A percentile compares a stretch with the other conserved stretches of the same genome.
Conservation (phyloP, 2,329 filamentous ascomycete genomes). For the Cladophialophora chaetospira region DNA sequence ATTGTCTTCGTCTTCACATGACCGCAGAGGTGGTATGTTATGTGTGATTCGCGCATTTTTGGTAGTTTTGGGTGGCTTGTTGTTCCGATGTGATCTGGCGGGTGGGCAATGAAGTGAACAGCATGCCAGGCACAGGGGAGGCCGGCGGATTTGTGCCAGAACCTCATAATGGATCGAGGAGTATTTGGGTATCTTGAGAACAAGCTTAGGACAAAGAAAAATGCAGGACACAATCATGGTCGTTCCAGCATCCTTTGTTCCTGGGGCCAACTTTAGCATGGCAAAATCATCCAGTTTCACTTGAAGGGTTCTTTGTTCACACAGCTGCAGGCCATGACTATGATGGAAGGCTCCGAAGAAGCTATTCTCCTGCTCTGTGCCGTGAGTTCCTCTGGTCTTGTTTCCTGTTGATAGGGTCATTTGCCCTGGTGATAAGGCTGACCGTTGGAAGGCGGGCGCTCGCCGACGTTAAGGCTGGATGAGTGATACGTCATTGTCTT, state of each 20-base stretch:
- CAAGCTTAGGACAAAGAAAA: not conserved
- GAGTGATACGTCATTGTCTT: not conserved
- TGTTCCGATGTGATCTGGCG: not conserved
- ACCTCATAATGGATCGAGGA: too few species aligned
- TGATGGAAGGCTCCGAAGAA: too few species aligned
- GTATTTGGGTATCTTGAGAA: not conserved
- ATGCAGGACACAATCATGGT: not conserved
- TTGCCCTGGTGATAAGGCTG: constrained; percentile 20
- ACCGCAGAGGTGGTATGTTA: constrained; percentile 28
- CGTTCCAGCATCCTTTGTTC: not conserved
- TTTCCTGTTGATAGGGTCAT: too few species aligned
- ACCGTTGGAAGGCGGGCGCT: not conserved
- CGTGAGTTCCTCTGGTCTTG: too few species aligned
- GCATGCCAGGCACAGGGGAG: not conserved
- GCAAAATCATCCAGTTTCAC: too few species aligned
- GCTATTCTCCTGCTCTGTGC: too few species aligned
- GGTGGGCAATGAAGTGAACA: not conserved
- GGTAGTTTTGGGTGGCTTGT: not conserved
- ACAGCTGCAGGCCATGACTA: too few species aligned
- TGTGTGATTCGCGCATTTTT: constrained; percentile 28
- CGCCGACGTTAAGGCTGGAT: not conserved
- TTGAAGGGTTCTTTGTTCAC: too few species aligned
- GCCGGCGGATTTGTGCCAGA: not conserved
- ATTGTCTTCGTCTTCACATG: constrained; percentile 28
- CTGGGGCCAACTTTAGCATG: not conserved